Evolutionary conservation across 2,329 filamentous ascomycete genomes (phyloP).

Genomic region (Scopulariopsis brevicaulis): DNA sequence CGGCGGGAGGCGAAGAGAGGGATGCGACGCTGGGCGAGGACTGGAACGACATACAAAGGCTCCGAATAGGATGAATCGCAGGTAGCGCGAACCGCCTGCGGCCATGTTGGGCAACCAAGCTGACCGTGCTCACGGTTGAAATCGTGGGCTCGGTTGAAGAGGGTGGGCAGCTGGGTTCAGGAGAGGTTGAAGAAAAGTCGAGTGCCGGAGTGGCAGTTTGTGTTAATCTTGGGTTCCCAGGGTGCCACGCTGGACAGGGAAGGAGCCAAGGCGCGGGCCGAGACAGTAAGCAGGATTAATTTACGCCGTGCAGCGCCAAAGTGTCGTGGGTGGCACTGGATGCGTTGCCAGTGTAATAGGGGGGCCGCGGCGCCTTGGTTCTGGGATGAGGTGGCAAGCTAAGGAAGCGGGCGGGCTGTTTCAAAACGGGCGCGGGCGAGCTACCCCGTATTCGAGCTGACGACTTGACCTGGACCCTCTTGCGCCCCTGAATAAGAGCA

Average conservation of each 20-base stretch:
- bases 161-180: background rate
- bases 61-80: conserved; percentile 70
- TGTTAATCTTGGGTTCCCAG: background rate
- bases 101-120: conserved; percentile 33
- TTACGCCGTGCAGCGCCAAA: background rate
- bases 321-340: background rate
- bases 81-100: conserved; percentile 61
- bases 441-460: no score
- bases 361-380: background rate
- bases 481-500: no score
- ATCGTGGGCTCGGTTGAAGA: background rate
- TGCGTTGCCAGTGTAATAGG: background rate
- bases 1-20: background rate
- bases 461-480: no score
- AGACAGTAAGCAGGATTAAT: background rate
- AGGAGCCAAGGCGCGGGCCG: background rate
- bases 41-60: conserved; percentile 55
- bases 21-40: background rate
- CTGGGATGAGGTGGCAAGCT: background rate
- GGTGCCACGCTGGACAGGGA: background rate
- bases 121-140: background rate
- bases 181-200: background rate
- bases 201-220: background rate
- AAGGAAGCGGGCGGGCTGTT: background rate
- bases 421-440: background rate